Conservation (phyloP, 192 early-diverging fungal species). For the Rhizophagus prolifer region DNA sequence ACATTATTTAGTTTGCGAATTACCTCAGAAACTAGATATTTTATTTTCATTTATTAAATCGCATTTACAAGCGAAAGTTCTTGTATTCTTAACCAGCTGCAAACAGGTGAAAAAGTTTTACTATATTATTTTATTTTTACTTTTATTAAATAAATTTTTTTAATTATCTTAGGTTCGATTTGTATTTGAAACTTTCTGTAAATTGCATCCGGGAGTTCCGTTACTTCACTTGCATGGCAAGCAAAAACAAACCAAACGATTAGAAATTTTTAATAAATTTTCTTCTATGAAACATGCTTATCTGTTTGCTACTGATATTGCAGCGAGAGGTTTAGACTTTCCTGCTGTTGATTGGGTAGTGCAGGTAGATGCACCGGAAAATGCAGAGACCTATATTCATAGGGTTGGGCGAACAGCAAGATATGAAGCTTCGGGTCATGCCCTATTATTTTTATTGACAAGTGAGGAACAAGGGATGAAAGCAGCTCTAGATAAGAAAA, state of each 20-base stretch:
- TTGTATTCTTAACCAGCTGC: conserved; percentile 94
- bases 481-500: conserved; percentile 63
- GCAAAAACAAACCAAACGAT: conserved; percentile 92
- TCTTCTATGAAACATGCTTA: conserved; percentile 71
- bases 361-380: conserved; percentile 96
- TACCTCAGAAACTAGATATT: conserved; percentile 92
- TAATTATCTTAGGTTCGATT: conserved; percentile 62
- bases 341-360: conserved; percentile 99
- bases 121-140: conserved; percentile 8
- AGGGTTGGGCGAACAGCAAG: conserved; percentile 97
- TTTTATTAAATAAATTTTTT: not conserved
- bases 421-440: conserved; percentile 84
- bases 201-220: conserved; percentile 89
- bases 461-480: conserved; percentile 87
- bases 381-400: conserved; percentile 96
- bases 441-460: conserved; percentile 84
- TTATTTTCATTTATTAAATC: conserved; percentile 93
- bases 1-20: conserved; percentile 79
- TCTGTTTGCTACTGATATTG: conserved; percentile 93
- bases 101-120: conserved; percentile 70
- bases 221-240: conserved; percentile 93
- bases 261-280: conserved; percentile 93
- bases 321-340: conserved; percentile 96
- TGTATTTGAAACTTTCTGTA: conserved; percentile 93
- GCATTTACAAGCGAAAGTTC: conserved; percentile 85